These are phyloP conservation scores for Chalciporus pseudorubinellus DNA, from an alignment of 768 basidiomycete species.

Conservation along the genomic window DNA sequence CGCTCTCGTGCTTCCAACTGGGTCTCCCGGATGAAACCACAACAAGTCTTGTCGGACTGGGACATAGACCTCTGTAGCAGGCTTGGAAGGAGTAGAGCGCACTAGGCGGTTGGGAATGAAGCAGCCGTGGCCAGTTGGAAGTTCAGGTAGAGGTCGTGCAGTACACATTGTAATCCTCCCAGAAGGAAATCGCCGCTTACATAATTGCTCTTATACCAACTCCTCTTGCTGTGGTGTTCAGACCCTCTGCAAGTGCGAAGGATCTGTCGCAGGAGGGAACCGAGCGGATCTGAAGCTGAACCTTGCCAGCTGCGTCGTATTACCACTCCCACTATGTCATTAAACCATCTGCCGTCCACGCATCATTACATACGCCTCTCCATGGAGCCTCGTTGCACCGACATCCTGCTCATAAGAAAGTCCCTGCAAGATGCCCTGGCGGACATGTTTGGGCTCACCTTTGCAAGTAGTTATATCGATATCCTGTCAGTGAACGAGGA, in stretches of 20 bases:
- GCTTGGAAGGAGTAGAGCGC: background rate
- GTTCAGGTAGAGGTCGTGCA: conserved; percentile 8
- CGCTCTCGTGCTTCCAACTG: conserved; percentile 36
- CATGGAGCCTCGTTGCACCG: conserved; percentile 28
- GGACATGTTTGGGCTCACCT: conserved; percentile 54
- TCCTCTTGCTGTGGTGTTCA: too few relatives aligned
- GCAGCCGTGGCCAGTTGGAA: background rate
- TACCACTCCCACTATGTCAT: conserved; percentile 8
- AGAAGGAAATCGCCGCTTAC: conserved; percentile 17
- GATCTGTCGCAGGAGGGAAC: too few relatives aligned
- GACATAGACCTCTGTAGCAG: conserved; percentile 12
- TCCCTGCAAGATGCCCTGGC: conserved; percentile 52
- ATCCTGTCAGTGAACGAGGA: conserved; percentile 47
- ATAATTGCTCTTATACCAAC: conserved; percentile 15
- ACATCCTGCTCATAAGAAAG: conserved; percentile 50
- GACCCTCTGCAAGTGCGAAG: too few relatives aligned
- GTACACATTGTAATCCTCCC: conserved; percentile 4
- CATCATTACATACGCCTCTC: conserved; percentile 24
- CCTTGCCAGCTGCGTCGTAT: background rate
- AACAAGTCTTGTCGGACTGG: conserved; percentile 31
- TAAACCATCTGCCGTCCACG: conserved; percentile 20
- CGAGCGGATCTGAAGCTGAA: background rate
- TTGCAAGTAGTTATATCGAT: conserved; percentile 54
- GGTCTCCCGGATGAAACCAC: conserved; percentile 55
- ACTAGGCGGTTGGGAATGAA: background rate